Evolutionary conservation across 2,329 filamentous ascomycete genomes (phyloP).

Genomic region (Aureobasidium sp.): DNA sequence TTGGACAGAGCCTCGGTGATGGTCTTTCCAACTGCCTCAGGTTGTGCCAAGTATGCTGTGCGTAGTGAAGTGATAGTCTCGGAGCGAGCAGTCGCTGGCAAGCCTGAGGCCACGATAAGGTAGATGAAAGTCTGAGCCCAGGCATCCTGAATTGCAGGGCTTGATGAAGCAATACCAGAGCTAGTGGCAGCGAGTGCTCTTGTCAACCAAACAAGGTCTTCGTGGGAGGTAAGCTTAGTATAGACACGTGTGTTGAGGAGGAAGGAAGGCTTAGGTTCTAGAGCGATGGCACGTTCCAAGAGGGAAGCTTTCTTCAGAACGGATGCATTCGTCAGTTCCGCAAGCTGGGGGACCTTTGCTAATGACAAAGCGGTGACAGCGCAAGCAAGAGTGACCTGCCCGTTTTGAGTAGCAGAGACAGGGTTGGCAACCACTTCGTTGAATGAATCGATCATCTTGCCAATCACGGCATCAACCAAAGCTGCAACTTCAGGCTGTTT

Average conservation of each 20-base stretch:
- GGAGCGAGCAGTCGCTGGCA: constrained; percentile 56
- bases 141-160: constrained; percentile 45
- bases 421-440: constrained; percentile 73
- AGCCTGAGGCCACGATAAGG: constrained; percentile 54
- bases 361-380: constrained; percentile 58
- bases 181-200: constrained; percentile 51
- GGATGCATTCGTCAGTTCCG: constrained; percentile 47
- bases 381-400: constrained; percentile 71
- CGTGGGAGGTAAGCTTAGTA: constrained; percentile 63
- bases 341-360: constrained; percentile 45
- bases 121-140: constrained; percentile 88
- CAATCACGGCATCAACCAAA: constrained; percentile 43
- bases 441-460: constrained; percentile 61
- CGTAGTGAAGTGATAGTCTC: constrained; percentile 56
- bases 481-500: constrained; percentile 37
- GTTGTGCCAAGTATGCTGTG: constrained; percentile 52
- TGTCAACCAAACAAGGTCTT: constrained; percentile 71
- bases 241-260: constrained; percentile 79
- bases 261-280: constrained; percentile 79
- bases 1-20: constrained; percentile 70
- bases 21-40: constrained; percentile 50
- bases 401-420: constrained; percentile 68
- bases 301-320: constrained; percentile 56
- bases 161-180: constrained; percentile 16
- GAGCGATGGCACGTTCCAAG: constrained; percentile 55